Percentiles rank a stretch among this genome's conserved stretches.
Conservation (phyloP, 805 yeast species). For the Candida tammaniensis region DNA sequence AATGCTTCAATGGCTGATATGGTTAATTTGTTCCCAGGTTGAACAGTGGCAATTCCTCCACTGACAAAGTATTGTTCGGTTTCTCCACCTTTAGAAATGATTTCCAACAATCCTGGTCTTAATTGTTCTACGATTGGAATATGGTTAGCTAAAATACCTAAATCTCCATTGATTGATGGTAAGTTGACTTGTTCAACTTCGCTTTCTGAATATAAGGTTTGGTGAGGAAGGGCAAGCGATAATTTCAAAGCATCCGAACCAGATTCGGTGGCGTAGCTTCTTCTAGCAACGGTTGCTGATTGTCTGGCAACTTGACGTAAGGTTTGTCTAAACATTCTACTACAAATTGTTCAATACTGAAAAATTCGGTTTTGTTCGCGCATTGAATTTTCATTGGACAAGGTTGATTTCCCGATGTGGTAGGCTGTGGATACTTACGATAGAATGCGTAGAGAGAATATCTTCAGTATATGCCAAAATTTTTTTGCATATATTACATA, state of each 20-base stretch:
- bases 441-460: background rate
- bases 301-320: slow-evolving; percentile 60
- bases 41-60: slow-evolving; percentile 96
- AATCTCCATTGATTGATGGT: slow-evolving; percentile 92
- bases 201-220: slow-evolving; percentile 60
- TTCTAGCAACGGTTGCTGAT: slow-evolving; percentile 56
- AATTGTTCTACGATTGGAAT: slow-evolving; percentile 97
- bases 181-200: slow-evolving; percentile 76
- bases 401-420: slow-evolving; percentile 27
- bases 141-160: slow-evolving; percentile 97
- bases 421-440: slow-evolving; percentile 7
- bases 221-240: slow-evolving; percentile 89
- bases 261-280: slow-evolving; percentile 88
- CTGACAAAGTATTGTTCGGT: slow-evolving; percentile 82
- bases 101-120: slow-evolving; percentile 91
- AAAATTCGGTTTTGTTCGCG: slow-evolving; percentile 12
- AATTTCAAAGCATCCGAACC: slow-evolving; percentile 71
- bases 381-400: slow-evolving; percentile 31
- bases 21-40: slow-evolving; percentile 87
- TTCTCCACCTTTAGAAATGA: slow-evolving; percentile 73
- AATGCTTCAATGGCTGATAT: slow-evolving; percentile 95
- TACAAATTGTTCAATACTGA: slow-evolving; percentile 5
- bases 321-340: slow-evolving; percentile 59
- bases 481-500: no score
- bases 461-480: no score